Evolutionary conservation across 192 early-diverging fungal genomes (phyloP), one percentile per base, ranked within the genome.

Genomic region (Kappamyces sp.): DNA sequence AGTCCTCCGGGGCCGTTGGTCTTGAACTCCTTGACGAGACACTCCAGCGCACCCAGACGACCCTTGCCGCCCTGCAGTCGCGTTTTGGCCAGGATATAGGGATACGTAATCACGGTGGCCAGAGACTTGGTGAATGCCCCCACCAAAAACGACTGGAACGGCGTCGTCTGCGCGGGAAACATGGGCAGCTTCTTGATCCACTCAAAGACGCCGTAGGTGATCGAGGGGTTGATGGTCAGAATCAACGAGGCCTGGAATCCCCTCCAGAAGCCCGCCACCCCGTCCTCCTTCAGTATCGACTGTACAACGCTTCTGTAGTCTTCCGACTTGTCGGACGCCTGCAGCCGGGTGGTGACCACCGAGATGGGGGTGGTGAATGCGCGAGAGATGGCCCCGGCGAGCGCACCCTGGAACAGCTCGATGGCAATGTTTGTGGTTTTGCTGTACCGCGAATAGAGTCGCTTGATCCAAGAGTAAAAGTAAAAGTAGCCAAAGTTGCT

Each of bases 121-220:
- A 93, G 63, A 0, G 88, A 86, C 60, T 93, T 93, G 37, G 86
- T 72, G 34, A 91, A 47, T 8, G 91, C 91, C 15, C 88, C 90
- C 12, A 84, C 80, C 63, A 78, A 74, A 60, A 93, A 68, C 47
- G 29, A 74, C 59, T 9, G 31, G 14, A 12, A 14, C 54, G 41
- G 31, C 54, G 36, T 35, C 30, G 33, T 66, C 66, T 36, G 69
- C 14, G 69, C 47, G 83, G 64, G 1, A 83, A 63, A 43, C 77
- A 47, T 35, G 78, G 63, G 61, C 89, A 88, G 40, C 5, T 9
- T 2, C 11, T 58, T 7, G 29, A 90, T 66, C 42, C 84, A 78
- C 65, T 97, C 92, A 78, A 92, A 99, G 66, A 85, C 81, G 34
- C 93, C 93, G 63, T 93, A 99, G 1, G 96, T 99, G 59, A 99